Conservation (phyloP, 176 grass and related monocot genomes). For the Avena insularis region DNA sequence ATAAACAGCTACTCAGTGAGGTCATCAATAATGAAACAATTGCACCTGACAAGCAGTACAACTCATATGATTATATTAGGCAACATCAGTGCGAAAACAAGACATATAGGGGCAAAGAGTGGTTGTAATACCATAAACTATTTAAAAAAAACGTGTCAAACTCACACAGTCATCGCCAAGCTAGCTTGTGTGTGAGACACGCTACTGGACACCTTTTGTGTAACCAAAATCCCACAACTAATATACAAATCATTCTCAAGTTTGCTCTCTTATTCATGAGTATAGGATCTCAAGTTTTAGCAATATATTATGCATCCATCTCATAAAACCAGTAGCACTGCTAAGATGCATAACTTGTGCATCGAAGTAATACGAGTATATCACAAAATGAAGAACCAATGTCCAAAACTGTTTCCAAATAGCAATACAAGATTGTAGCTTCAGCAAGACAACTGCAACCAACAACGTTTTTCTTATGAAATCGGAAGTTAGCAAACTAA, state of each 20-base stretch:
- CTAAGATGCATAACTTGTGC: background rate
- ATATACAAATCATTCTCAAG: conserved; percentile 4
- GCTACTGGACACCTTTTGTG: background rate
- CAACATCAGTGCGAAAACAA: background rate
- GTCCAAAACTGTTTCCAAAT: background rate
- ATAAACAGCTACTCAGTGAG: conserved; percentile 23
- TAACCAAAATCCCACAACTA: background rate
- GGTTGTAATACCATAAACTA: background rate
- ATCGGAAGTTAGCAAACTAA: background rate
- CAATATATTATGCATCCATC: conserved; percentile 12
- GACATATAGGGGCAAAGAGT: background rate
- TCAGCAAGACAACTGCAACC: background rate
- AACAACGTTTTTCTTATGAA: conserved; percentile 4
- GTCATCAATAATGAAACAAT: background rate
- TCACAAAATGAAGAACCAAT: background rate
- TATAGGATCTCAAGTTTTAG: conserved; percentile 8
- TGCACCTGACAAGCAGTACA: conserved; percentile 11
- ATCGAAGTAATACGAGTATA: background rate
- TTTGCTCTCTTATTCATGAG: background rate
- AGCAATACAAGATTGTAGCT: conserved; percentile 27
- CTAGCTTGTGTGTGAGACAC: background rate
- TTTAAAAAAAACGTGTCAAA: background rate
- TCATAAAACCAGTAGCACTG: conserved; percentile 16
- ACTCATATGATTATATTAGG: background rate
- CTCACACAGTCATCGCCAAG: background rate